These are phyloP conservation scores for Metrosideros polymorpha DNA, from an alignment of 441 rosid species.

Conservation along the genomic window DNA sequence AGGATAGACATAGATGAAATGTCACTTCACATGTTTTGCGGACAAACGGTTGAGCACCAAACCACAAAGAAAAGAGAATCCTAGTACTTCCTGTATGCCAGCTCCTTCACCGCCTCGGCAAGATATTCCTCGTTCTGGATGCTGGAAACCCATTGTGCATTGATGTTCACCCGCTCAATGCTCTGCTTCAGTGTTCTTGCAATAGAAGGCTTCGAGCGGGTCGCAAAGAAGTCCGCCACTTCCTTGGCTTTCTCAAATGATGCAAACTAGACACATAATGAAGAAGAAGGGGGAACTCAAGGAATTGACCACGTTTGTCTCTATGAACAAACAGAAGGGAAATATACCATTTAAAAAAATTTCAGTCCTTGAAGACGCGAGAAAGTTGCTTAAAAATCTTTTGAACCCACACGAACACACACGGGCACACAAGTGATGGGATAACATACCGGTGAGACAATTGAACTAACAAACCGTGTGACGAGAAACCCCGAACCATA, in stretches of 20 bases:
- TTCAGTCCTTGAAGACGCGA: not conserved
- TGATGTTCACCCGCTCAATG: constrained; percentile 64
- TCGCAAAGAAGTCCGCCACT: constrained; percentile 75
- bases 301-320: not conserved
- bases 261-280: constrained; percentile 45
- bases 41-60: not conserved
- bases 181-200: constrained; percentile 95
- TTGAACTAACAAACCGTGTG: constrained; percentile 55
- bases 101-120: constrained; percentile 32
- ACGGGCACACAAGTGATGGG: not conserved
- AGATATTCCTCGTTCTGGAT: constrained; percentile 49
- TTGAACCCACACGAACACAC: not conserved
- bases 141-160: constrained; percentile 76
- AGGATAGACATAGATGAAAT: not conserved
- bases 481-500: constrained; percentile 76
- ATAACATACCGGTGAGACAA: constrained; percentile 72
- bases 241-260: constrained; percentile 72
- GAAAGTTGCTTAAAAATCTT: not conserved
- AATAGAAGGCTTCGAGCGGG: constrained; percentile 46
- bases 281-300: not conserved
- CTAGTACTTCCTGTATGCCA: constrained; percentile 42
- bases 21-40: not conserved
- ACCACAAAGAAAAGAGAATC: not conserved
- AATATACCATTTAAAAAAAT: not conserved
- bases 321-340: not conserved